Base-by-base conservation (phyloP, 257 asterid genomes). In the Ballota nigra region DNA sequence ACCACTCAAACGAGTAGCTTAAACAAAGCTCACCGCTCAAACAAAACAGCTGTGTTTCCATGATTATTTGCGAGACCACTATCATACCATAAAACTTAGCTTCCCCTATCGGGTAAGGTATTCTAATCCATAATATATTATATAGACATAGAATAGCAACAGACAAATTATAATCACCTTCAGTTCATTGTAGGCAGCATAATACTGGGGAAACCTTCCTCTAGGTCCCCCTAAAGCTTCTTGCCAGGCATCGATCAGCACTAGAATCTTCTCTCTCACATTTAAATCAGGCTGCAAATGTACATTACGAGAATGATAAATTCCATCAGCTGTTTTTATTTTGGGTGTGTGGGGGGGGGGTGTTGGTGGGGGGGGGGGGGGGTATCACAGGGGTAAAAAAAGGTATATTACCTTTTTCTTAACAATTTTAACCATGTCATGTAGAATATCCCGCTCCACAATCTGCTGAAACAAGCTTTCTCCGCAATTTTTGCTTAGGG, bases 401-500 rank as follows among this genome's bases (percentile, higher is more conserved):
- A 61, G 56, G 15, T 66, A 40, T 28, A 43, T 22, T 77, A 89
- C 99, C 97, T 87, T 95, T 84, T 95, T 95, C 88, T 77, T 92
- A 10, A 92, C 97, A 77, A 90, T 87, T 87, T 95, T 95, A 70
- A 95, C 98, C 98, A 95, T 92, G 43, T 88, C 99, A 72, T 81
- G 93, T 52, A 95, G 82, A 72, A 95, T 87, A 78, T 92, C 99
- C 68, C 97, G 88, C 82, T 95, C 98, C 49, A 80, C 92, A 60
- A 95, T 89, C 86, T 79, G 97, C 79, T 90, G 96, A 75, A 95
- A 95, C 49, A 95, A 77, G 55, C 73, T 81, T 82, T 95, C 99
- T 70, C 96, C 99, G 77, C 99, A 95, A 71, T 95, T 95, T 83
- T 95, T 95, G 88, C 90, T 89, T 57, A 95, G 85, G 55, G 99